A percentile compares a stretch with the other conserved stretches of the same genome.
phyloP scores from a whole-genome alignment of 1,284 basidiomycete genomes.

The Boletus semigastroideus region DNA sequence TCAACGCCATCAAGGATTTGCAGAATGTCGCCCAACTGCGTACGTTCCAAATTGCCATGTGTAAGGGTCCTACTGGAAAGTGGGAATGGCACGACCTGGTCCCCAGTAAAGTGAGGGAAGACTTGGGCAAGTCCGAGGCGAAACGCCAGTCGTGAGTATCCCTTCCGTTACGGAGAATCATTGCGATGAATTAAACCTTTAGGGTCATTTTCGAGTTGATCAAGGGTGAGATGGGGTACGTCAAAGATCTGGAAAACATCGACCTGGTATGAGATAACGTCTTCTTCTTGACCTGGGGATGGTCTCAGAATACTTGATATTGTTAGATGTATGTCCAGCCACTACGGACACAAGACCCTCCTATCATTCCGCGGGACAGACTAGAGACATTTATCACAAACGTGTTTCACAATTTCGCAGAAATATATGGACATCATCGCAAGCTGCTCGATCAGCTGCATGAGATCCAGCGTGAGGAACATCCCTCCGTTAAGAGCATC shows the following conservation, averaged over 20 bases:
- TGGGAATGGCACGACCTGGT: constrained; percentile 91
- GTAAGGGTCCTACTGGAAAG: constrained; percentile 69
- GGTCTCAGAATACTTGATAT: constrained; percentile 8
- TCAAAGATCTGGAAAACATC: constrained; percentile 89
- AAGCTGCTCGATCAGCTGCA: constrained; percentile 79
- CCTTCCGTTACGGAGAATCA: not conserved
- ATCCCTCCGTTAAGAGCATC: constrained; percentile 80
- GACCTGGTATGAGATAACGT: constrained; percentile 42
- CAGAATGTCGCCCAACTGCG: constrained; percentile 76
- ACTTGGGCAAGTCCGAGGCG: constrained; percentile 73
- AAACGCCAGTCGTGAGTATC: constrained; percentile 84
- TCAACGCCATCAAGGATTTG: constrained; percentile 74
- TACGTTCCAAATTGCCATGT: constrained; percentile 86
- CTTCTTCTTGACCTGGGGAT: not conserved
- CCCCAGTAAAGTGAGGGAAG: constrained; percentile 59
- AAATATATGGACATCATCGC: constrained; percentile 75
- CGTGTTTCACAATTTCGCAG: constrained; percentile 90
- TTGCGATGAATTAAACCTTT: constrained; percentile 3
- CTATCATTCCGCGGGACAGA: constrained; percentile 73
- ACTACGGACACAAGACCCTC: constrained; percentile 69
- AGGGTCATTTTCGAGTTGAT: constrained; percentile 95
- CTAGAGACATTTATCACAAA: constrained; percentile 82
- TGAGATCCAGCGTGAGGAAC: constrained; percentile 86
- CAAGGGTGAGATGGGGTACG: constrained; percentile 94
- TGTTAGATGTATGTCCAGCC: constrained; percentile 75